Percentiles rank a stretch among this genome's conserved stretches.
These are phyloP conservation scores for Epichloe scottii DNA, from an alignment of 2,329 filamentous ascomycete genomes.

Conservation along the genomic window DNA sequence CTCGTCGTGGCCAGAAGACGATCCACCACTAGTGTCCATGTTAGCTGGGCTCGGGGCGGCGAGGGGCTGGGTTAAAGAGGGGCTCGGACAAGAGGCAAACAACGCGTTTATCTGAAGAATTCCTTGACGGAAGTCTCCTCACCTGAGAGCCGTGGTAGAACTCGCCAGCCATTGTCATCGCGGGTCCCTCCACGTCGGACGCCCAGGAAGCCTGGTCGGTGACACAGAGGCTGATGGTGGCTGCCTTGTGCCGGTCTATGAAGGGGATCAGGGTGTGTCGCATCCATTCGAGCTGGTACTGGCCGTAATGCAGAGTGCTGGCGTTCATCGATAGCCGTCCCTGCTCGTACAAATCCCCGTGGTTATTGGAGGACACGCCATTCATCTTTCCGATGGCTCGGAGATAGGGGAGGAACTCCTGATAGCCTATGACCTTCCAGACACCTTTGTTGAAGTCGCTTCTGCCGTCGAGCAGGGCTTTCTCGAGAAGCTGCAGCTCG, in stretches of 20 bases:
- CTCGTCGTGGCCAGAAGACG: slow-evolving; percentile 49
- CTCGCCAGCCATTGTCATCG: neutral
- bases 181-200: neutral
- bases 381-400: neutral
- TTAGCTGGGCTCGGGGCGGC: neutral
- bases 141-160: neutral
- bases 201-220: neutral
- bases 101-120: neutral
- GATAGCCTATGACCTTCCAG: slow-evolving; percentile 1
- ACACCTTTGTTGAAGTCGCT: neutral
- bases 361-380: neutral
- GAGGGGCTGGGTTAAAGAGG: neutral
- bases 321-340: neutral
- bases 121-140: neutral
- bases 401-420: neutral
- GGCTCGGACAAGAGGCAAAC: neutral
- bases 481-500: neutral
- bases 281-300: slow-evolving; percentile 2
- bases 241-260: neutral
- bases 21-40: neutral
- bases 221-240: neutral
- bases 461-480: neutral
- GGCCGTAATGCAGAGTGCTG: slow-evolving; percentile 1
- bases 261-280: neutral
- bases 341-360: neutral